These are phyloP conservation scores for Eutrema heterophyllum DNA, from an alignment of 345 rosid genomes.

Conservation along the genomic window DNA sequence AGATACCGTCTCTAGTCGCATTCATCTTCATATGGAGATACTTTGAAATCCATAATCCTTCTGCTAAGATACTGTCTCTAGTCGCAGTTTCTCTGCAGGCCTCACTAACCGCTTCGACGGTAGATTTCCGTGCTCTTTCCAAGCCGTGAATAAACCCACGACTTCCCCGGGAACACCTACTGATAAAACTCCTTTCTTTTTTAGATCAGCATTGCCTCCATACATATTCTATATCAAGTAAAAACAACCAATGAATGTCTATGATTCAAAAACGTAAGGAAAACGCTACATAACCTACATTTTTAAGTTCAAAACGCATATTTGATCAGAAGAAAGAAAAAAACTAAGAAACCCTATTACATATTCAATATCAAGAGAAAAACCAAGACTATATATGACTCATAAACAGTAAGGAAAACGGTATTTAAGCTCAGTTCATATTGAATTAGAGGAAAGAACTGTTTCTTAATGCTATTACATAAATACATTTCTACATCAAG, in stretches of 20 bases:
- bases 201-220: background rate
- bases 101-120: slow-evolving; percentile 41
- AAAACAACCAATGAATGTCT: background rate
- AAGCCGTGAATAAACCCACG: slow-evolving; percentile 45
- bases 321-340: too few relatives aligned
- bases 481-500: too few relatives aligned
- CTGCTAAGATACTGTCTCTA: too few relatives aligned
- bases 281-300: too few relatives aligned
- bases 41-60: slow-evolving; percentile 35
- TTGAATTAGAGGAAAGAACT: too few relatives aligned
- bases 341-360: too few relatives aligned
- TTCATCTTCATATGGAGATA: slow-evolving; percentile 43
- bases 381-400: too few relatives aligned
- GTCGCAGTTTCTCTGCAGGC: slow-evolving; percentile 41
- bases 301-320: too few relatives aligned
- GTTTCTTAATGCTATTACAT: too few relatives aligned
- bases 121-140: slow-evolving; percentile 44
- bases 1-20: slow-evolving; percentile 14
- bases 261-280: background rate
- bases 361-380: too few relatives aligned
- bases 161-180: slow-evolving; percentile 52
- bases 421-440: too few relatives aligned
- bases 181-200: slow-evolving; percentile 8
- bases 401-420: too few relatives aligned
- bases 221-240: slow-evolving; percentile 49